Base-by-base conservation (phyloP, 768 basidiomycete species). In the Tubosaeta sp. region DNA sequence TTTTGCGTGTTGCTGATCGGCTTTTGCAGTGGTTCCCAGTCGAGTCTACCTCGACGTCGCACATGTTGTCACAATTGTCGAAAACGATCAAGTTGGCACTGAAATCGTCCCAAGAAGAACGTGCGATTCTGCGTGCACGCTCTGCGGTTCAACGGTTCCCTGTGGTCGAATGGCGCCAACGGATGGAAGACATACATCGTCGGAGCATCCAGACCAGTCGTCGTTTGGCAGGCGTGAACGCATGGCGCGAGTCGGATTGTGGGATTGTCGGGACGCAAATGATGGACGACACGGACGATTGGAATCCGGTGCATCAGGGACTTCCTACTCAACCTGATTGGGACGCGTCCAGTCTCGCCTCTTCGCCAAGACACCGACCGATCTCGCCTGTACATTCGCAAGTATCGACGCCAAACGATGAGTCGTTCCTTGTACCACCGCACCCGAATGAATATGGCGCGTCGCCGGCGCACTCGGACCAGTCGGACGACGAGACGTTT, bases 61-160 rank as follows among this genome's bases (percentile, higher is more conserved):
- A 97, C 73, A 91, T 97, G 91, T 74, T 94, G 64, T 95, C 94
- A 12, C 94, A 97, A 66, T 72, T 95, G 54, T 86, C 88, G 7
- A 95, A 95, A 73, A 95, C 94, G 9, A 86, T 97, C 75, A 95
- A 95, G 68, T 78, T 95, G 74, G 94, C 94, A 6, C 73, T 97
- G 56, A 95, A 88, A 71, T 95, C 94, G 10, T 84, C 86, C 0
- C 82, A 91, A 61, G 87, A 95, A 68, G 94, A 95, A 60, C 86
- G 94, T 50, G 91, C 93, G 9, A 85, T 95, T 61, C 80, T 97
- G 25, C 90, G 93, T 65, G 94, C 94, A 41, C 83, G 94, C 39
- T 95, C 94, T 14, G 94, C 93, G 16, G 81, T 97, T 4, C 94
- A 95, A 64, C 90, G 94, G 63, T 97, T 97, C 88, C 94, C 94